A percentile compares a stretch with the other conserved stretches of the same genome.
phyloP scores from a whole-genome alignment of 495 filamentous ascomycete species.

The Pyronema omphalodes region DNA sequence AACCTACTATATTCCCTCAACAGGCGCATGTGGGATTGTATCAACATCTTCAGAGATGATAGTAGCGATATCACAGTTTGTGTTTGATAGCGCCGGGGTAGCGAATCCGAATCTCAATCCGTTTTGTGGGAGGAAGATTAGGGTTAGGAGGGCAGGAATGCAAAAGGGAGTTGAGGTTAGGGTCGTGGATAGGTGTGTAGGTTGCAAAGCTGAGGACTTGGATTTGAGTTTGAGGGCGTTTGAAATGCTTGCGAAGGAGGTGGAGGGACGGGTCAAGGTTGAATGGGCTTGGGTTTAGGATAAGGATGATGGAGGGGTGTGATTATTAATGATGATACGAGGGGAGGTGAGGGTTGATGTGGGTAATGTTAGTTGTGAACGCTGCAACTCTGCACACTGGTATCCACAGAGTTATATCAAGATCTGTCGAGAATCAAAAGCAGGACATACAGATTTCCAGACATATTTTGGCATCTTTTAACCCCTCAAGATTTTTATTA shows the following conservation, averaged over 20 bases:
- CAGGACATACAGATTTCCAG: no score
- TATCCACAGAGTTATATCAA: no score
- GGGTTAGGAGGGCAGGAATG: constrained; percentile 33
- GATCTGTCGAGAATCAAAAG: no score
- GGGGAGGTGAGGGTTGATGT: no score
- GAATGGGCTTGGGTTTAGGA: constrained; percentile 47
- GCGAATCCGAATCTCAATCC: constrained; percentile 51
- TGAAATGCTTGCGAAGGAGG: constrained; percentile 35
- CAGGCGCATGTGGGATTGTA: constrained; percentile 52
- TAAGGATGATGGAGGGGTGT: background rate
- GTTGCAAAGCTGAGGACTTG: constrained; percentile 44
- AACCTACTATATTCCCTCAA: constrained; percentile 49
- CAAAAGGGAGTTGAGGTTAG: constrained; percentile 40
- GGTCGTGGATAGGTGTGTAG: constrained; percentile 58
- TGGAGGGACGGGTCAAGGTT: constrained; percentile 39
- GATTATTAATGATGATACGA: no score
- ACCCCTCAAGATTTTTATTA: no score
- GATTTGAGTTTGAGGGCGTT: constrained; percentile 49
- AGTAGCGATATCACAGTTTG: constrained; percentile 44
- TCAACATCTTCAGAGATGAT: constrained; percentile 36
- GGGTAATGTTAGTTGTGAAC: no score
- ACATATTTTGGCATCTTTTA: no score
- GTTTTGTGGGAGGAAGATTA: constrained; percentile 46
- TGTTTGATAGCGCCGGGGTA: constrained; percentile 41
- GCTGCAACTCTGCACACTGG: no score